phyloP scores from a whole-genome alignment of 805 yeast species.

The Cyberlindnera euphorbiae region DNA sequence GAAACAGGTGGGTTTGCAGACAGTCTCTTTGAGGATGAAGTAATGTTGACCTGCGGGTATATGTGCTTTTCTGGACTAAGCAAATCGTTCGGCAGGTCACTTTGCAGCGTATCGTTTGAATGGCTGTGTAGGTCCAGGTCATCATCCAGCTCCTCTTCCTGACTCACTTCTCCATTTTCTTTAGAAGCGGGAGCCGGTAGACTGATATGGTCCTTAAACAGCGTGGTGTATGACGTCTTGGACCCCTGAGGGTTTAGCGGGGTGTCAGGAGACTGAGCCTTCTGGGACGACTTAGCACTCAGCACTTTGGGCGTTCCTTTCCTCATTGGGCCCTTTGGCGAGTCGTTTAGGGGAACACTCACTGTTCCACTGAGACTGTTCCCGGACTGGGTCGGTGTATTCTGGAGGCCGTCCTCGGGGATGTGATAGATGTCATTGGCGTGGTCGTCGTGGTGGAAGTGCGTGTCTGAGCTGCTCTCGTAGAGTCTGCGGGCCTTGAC shows the following conservation, averaged over 20 bases:
- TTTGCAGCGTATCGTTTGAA: constrained; percentile 16
- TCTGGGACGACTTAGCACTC: constrained; percentile 5
- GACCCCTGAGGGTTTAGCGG: background rate
- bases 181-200: background rate
- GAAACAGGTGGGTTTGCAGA: background rate
- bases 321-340: constrained; percentile 19
- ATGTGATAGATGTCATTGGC: constrained; percentile 6
- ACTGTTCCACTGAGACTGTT: constrained; percentile 3
- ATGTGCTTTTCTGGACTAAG: constrained; percentile 25
- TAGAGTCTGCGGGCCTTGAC: constrained; percentile 18
- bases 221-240: constrained; percentile 9
- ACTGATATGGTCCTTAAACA: background rate
- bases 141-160: constrained; percentile 4
- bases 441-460: constrained; percentile 3
- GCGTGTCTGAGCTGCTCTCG: constrained; percentile 12
- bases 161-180: too few species aligned
- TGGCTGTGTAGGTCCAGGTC: constrained; percentile 6
- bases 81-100: constrained; percentile 22
- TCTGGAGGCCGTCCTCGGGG: background rate
- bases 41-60: constrained; percentile 17
- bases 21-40: background rate
- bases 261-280: background rate
- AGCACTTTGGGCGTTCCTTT: constrained; percentile 21
- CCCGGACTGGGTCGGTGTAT: background rate
- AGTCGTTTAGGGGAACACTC: constrained; percentile 19